Conservation (phyloP, 768 basidiomycete species). For the Lactarius psammicola region DNA sequence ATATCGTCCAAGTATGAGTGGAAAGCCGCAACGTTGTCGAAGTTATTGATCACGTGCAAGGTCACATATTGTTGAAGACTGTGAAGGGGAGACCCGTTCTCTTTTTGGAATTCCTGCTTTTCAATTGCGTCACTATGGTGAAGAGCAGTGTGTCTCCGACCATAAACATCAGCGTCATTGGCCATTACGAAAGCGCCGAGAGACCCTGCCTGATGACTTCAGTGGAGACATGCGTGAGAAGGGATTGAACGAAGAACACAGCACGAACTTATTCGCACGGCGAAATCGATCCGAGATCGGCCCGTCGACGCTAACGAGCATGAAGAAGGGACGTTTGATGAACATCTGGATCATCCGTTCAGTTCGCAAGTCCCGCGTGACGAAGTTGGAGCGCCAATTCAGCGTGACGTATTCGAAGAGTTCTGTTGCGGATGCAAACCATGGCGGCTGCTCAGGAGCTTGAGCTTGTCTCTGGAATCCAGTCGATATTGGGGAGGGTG, state of each 20-base stretch:
- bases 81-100: slow-evolving; percentile 26
- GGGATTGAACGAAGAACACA: background rate
- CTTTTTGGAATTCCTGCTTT: background rate
- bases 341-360: slow-evolving; percentile 62
- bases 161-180: slow-evolving; percentile 70
- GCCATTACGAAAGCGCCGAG: slow-evolving; percentile 73
- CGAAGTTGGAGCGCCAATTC: slow-evolving; percentile 78
- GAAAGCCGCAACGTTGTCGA: slow-evolving; percentile 51
- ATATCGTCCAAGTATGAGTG: slow-evolving; percentile 63
- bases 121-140: background rate
- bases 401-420: slow-evolving; percentile 75
- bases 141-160: slow-evolving; percentile 32
- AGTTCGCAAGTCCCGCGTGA: slow-evolving; percentile 70
- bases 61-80: slow-evolving; percentile 50
- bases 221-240: slow-evolving; percentile 19
- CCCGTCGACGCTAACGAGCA: slow-evolving; percentile 81
- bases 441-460: slow-evolving; percentile 24
- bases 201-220: slow-evolving; percentile 33
- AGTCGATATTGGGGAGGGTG: slow-evolving; percentile 17
- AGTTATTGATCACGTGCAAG: slow-evolving; percentile 65
- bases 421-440: slow-evolving; percentile 49
- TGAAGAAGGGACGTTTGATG: slow-evolving; percentile 83
- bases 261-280: slow-evolving; percentile 49
- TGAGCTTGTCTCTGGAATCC: slow-evolving; percentile 7
- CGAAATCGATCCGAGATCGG: slow-evolving; percentile 68